These are phyloP conservation scores for Closterium sp. DNA, from an alignment of 139 green algal species.

Conservation along the genomic window DNA sequence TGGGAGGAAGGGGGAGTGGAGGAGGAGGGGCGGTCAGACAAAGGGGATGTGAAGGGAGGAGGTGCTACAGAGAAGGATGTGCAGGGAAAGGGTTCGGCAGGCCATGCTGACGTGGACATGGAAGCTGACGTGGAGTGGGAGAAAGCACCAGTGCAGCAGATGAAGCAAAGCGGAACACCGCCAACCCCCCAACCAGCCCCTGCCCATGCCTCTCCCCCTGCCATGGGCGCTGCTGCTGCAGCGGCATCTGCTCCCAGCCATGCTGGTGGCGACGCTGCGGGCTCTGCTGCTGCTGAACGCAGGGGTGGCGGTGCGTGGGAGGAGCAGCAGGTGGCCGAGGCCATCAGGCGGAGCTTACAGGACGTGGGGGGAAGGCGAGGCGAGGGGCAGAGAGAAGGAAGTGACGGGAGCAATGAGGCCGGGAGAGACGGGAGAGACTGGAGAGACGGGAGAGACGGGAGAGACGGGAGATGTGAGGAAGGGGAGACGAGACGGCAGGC, in stretches of 20 bases:
- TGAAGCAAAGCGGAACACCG: background rate
- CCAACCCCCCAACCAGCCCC: background rate
- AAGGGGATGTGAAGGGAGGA: background rate
- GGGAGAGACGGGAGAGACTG: background rate
- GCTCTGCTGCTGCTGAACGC: background rate
- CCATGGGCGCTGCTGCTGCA: background rate
- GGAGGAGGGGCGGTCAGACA: background rate
- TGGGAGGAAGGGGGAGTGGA: background rate
- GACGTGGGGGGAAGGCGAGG: slow-evolving; percentile 5
- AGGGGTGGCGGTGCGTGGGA: background rate
- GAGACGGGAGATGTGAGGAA: too few relatives aligned
- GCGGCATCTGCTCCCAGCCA: background rate
- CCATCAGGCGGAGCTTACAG: slow-evolving; percentile 30
- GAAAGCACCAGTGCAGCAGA: slow-evolving; percentile 7
- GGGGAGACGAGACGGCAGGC: too few relatives aligned
- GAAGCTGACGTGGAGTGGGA: slow-evolving; percentile 18
- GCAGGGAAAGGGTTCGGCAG: background rate
- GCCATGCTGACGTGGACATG: background rate
- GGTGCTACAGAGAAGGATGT: background rate
- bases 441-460: too few relatives aligned
- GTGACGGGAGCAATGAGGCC: background rate
- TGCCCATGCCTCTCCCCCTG: background rate
- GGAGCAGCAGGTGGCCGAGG: slow-evolving; percentile 33
- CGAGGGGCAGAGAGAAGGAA: background rate
- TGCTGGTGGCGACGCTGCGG: background rate